These are phyloP conservation scores for Hortiboletus rubellus DNA, from an alignment of 1,284 basidiomycete species.

Conservation along the genomic window DNA sequence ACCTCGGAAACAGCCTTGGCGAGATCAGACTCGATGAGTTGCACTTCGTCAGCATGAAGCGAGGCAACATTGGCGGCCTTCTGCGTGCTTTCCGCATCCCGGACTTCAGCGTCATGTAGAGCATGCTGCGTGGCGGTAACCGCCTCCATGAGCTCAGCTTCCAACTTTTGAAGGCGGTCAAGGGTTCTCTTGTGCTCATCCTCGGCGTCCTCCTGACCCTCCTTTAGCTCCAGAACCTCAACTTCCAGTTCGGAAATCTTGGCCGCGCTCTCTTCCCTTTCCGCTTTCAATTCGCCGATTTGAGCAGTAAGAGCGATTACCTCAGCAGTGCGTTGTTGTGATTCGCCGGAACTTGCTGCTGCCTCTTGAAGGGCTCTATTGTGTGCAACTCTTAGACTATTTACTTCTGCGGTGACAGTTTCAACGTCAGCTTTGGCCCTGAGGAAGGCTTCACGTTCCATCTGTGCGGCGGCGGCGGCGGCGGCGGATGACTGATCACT, in stretches of 20 bases:
- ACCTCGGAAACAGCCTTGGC: conserved; percentile 46
- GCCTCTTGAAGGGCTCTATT: conserved; percentile 48
- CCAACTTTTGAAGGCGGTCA: conserved; percentile 50
- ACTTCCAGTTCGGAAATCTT: conserved; percentile 80
- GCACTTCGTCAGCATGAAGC: conserved; percentile 49
- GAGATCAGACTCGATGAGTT: conserved; percentile 47
- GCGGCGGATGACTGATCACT: conserved; percentile 46
- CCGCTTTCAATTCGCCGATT: conserved; percentile 54
- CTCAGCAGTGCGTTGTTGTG: conserved; percentile 47
- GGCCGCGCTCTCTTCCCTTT: conserved; percentile 72
- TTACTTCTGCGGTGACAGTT: conserved; percentile 54
- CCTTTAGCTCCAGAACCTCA: conserved; percentile 76
- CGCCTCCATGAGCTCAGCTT: conserved; percentile 51
- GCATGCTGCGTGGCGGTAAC: conserved; percentile 51
- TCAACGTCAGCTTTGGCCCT: conserved; percentile 65
- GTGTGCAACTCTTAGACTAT: conserved; percentile 53
- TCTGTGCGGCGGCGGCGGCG: conserved; percentile 50
- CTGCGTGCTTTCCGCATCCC: conserved; percentile 47
- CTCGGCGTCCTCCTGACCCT: conserved; percentile 63
- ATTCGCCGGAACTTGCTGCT: conserved; percentile 43
- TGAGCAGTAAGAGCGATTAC: conserved; percentile 52
- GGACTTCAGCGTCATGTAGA: conserved; percentile 51
- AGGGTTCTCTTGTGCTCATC: conserved; percentile 54
- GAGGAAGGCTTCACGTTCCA: conserved; percentile 62
- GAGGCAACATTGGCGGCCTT: conserved; percentile 44